These are phyloP conservation scores for Suillus discolor DNA, from an alignment of 768 basidiomycete genomes.

Conservation along the genomic window DNA sequence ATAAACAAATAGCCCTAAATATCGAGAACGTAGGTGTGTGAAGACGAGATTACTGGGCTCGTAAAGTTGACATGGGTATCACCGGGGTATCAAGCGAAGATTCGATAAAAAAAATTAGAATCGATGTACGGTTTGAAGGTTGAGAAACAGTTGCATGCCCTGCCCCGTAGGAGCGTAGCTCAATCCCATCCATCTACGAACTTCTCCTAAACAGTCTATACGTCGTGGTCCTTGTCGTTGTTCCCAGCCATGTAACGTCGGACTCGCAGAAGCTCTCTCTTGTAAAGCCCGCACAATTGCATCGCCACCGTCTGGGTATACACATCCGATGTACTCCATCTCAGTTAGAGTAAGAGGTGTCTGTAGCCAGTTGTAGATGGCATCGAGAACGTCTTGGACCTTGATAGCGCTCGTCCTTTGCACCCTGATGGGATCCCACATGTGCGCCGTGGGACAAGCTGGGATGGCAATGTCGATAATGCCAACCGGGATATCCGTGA, in stretches of 20 bases:
- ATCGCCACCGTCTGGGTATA: slow-evolving; percentile 22
- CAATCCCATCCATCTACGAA: slow-evolving; percentile 4
- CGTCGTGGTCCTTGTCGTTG: slow-evolving; percentile 44
- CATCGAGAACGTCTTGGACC: slow-evolving; percentile 49
- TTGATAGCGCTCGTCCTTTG: slow-evolving; percentile 42
- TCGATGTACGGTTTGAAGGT: not conserved
- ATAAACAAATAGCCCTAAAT: not conserved
- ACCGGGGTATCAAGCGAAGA: not conserved
- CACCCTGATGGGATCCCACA: slow-evolving; percentile 35
- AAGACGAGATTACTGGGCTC: not conserved
- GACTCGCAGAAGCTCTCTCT: slow-evolving; percentile 40
- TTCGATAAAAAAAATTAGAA: not conserved
- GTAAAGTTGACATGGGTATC: not conserved
- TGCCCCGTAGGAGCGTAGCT: slow-evolving; percentile 2
- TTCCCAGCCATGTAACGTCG: slow-evolving; percentile 43
- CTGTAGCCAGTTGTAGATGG: slow-evolving; percentile 52
- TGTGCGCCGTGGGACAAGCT: slow-evolving; percentile 23
- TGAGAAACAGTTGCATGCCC: slow-evolving; percentile 6
- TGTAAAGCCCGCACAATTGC: slow-evolving; percentile 30
- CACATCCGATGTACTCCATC: slow-evolving; percentile 22
- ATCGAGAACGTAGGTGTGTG: too few relatives aligned
- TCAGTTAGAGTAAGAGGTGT: slow-evolving; percentile 38
- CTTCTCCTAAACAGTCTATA: slow-evolving; percentile 52
- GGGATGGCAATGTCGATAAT: slow-evolving; percentile 29
- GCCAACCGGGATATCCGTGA: slow-evolving; percentile 23